Base-by-base conservation (phyloP, 768 basidiomycete genomes). In the Coprinopsis cinerea region DNA sequence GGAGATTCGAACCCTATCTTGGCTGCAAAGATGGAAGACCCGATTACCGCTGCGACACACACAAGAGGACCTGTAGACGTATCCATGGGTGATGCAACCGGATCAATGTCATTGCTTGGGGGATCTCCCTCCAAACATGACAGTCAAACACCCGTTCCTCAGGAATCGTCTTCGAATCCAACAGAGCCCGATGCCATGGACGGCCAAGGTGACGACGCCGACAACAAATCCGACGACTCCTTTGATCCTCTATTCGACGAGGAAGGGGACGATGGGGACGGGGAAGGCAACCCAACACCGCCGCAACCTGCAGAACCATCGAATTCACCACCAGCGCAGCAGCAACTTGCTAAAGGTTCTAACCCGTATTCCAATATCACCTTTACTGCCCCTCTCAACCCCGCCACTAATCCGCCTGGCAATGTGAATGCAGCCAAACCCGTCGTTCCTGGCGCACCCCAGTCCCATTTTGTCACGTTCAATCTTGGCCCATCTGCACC, bases 231-330 rank as follows among this genome's bases (percentile, higher is more conserved):
- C 3, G 86, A 92, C 51, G 78, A 78, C 4, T 90, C 89, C 0
- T 90, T 81, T 61, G 92, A 94, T 59, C 88, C 93, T 24, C 70
- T 97, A 17, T 97, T 96, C 61, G 92, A 92, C 59, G 90, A 89
- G 49, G 91, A 45, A 32, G 88, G 59, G 10, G 85, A 85, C 45
- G 78, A 72, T 1, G 79, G 78, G 44, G 78, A 70, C n/a, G 52
- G 50, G 4, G 43, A 37, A 32, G 45, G 5, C 26, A 17, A 46
- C 7, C 42, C 32, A 40, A 50, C 53, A 43, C 49, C 44, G 26
- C 20, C n/a, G n/a, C n/a, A n/a, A n/a, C n/a, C n/a, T n/a, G n/a
- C n/a, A n/a, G n/a, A n/a, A n/a, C n/a, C n/a, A n/a, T n/a, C n/a
- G n/a, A n/a, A n/a, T n/a, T n/a, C n/a, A n/a, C n/a, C 47, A 6